Conservation (phyloP, 306 rosid species). For the Cucumis melo region DNA sequence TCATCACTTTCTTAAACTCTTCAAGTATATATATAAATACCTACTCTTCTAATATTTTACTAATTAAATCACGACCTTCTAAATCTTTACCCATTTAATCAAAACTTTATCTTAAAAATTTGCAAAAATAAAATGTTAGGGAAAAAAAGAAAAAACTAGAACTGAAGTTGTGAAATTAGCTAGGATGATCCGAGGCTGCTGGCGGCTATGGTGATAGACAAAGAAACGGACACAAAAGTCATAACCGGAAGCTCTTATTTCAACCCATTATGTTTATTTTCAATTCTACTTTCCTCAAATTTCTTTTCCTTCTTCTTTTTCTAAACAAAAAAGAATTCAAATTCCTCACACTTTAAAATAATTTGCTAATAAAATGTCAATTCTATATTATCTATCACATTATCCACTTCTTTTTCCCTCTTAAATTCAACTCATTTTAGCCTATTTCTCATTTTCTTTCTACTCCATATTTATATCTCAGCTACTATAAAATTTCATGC, state of each 20-base stretch:
- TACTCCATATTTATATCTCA: not conserved
- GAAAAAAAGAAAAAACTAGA: not conserved
- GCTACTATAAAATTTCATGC: not conserved
- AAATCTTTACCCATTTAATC: too few species aligned
- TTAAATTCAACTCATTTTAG: not conserved
- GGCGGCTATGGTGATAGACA: not conserved
- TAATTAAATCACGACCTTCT: too few species aligned
- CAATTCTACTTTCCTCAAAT: not conserved
- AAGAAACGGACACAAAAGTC: not conserved
- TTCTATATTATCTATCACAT: not conserved
- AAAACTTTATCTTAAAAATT: too few species aligned
- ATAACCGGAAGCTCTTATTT: not conserved
- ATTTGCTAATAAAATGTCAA: not conserved
- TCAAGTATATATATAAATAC: too few species aligned
- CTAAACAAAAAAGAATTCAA: too few species aligned
- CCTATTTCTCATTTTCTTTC: too few species aligned
- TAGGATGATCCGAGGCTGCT: not conserved
- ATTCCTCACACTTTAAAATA: too few species aligned
- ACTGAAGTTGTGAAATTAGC: too few species aligned
- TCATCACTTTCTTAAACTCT: too few species aligned
- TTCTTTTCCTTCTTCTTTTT: not conserved
- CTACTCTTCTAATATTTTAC: too few species aligned
- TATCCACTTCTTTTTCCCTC: not conserved
- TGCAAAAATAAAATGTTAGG: too few species aligned
- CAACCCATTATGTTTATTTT: not conserved